Evolutionary conservation across 306 rosid species (phyloP).

Genomic region (Betula pendula): DNA sequence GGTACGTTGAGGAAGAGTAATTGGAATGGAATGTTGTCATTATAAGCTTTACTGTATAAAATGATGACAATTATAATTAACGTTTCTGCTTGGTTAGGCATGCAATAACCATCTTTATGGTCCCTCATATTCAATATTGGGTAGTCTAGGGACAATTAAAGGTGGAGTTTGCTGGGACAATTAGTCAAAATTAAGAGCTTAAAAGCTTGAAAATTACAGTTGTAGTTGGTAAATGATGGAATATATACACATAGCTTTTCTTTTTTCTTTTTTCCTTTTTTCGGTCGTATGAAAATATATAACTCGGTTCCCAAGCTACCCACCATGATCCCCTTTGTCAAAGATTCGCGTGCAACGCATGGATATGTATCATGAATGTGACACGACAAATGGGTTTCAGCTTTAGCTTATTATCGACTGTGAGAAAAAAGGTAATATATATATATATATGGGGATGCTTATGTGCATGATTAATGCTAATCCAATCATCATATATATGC

Average conservation of each 20-base stretch:
- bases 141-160: conserved; percentile 11
- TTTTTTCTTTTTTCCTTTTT: background rate
- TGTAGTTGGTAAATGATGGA: conserved; percentile 42
- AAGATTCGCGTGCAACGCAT: conserved; percentile 60
- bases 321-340: conserved; percentile 44
- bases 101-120: background rate
- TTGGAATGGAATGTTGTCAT: background rate
- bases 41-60: background rate
- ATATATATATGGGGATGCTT: conserved; percentile 26
- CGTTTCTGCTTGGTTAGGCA: conserved; percentile 5
- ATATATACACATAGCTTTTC: background rate
- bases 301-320: conserved; percentile 37
- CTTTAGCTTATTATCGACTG: conserved; percentile 46
- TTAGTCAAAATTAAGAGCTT: conserved; percentile 30
- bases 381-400: conserved; percentile 43
- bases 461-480: conserved; percentile 37
- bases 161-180: conserved; percentile 21
- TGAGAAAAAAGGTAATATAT: conserved; percentile 20
- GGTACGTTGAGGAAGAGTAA: background rate
- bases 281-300: conserved; percentile 7
- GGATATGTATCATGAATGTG: conserved; percentile 51
- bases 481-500: conserved; percentile 39
- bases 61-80: conserved; percentile 9
- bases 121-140: conserved; percentile 9
- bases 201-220: conserved; percentile 33